These are phyloP conservation scores for Kodamaea suecica DNA, from an alignment of 1,139 yeast genomes.

Conservation along the genomic window DNA sequence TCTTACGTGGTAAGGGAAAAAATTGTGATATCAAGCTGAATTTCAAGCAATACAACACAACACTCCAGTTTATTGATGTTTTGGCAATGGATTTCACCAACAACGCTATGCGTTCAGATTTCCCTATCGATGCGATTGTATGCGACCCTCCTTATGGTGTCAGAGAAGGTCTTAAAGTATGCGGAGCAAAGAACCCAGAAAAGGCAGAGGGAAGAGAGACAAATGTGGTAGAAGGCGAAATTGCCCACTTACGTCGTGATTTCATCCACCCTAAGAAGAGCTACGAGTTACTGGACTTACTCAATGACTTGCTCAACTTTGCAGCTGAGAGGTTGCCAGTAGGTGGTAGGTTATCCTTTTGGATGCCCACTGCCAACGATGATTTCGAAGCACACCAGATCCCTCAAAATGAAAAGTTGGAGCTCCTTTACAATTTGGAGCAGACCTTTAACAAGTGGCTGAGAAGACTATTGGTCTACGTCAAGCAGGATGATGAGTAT, in stretches of 20 bases:
- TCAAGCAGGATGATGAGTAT: slow-evolving; percentile 57
- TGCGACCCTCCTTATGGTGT: slow-evolving; percentile 99
- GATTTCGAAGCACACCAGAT: slow-evolving; percentile 70
- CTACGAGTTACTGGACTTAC: slow-evolving; percentile 69
- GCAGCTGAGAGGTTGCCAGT: slow-evolving; percentile 68
- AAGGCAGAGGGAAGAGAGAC: slow-evolving; percentile 64
- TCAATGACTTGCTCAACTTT: slow-evolving; percentile 74
- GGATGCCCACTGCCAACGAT: slow-evolving; percentile 98
- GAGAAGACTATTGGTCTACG: slow-evolving; percentile 76
- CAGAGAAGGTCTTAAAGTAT: slow-evolving; percentile 88
- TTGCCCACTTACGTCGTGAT: slow-evolving; percentile 74
- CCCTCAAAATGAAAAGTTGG: slow-evolving; percentile 75
- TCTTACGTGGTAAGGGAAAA: slow-evolving; percentile 69
- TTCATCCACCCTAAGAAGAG: slow-evolving; percentile 93
- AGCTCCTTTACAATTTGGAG: slow-evolving; percentile 69
- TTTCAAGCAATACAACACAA: slow-evolving; percentile 70
- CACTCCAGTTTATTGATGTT: slow-evolving; percentile 63
- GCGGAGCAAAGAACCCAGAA: slow-evolving; percentile 72
- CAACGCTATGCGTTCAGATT: slow-evolving; percentile 64
- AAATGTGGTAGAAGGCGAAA: slow-evolving; percentile 69
- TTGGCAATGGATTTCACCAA: slow-evolving; percentile 94
- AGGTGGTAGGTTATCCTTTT: slow-evolving; percentile 80
- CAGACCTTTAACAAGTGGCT: slow-evolving; percentile 95
- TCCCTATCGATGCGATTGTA: slow-evolving; percentile 73
- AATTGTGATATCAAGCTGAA: slow-evolving; percentile 54